A percentile compares a stretch with the other conserved stretches of the same genome.
Conservation (phyloP, 306 rosid genomes). For the Cotoneaster glaucophyllus region DNA sequence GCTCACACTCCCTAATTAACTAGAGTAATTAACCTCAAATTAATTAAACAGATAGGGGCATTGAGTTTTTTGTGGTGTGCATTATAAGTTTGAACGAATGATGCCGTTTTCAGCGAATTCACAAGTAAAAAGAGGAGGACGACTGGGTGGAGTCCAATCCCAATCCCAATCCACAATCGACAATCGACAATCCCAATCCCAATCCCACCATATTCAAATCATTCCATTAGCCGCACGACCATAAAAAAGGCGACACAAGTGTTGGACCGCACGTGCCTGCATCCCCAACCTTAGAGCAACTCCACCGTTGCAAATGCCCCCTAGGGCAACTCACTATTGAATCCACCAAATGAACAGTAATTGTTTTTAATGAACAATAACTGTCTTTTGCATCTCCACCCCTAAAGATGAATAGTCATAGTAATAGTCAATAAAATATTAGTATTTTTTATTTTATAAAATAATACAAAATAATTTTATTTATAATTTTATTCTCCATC, state of each 20-base stretch:
- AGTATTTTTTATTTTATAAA: too few species aligned
- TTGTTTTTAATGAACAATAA: too few species aligned
- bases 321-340: too few species aligned
- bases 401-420: too few species aligned
- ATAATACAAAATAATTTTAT: too few species aligned
- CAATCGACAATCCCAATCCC: background rate
- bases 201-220: background rate
- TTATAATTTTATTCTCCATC: too few species aligned
- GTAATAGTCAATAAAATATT: too few species aligned
- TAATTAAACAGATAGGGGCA: background rate
- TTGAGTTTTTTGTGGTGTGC: background rate
- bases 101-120: background rate
- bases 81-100: background rate
- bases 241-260: conserved; percentile 46
- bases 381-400: too few species aligned
- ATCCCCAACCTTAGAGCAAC: background rate
- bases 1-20: background rate
- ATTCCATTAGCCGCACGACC: conserved; percentile 25
- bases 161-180: background rate
- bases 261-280: conserved; percentile 46
- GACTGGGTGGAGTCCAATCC: conserved; percentile 9
- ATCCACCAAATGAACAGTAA: too few species aligned
- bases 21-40: background rate
- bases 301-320: too few species aligned
- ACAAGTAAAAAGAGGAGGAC: background rate